Evolutionary conservation across 345 rosid genomes (phyloP).

Genomic region (Citropsis articulata): DNA sequence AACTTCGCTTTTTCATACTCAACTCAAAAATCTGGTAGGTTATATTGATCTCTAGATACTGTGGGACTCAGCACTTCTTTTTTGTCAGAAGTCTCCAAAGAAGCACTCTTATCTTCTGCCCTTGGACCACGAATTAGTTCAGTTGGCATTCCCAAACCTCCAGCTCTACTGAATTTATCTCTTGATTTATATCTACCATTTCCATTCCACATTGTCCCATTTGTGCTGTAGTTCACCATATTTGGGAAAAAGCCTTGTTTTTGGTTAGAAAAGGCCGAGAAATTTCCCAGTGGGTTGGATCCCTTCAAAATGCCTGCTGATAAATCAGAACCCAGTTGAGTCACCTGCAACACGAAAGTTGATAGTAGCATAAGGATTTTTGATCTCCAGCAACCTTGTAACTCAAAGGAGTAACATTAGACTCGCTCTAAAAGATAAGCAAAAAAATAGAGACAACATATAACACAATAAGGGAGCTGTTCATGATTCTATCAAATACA

Average conservation of each 20-base stretch:
- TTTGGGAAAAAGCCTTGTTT: slow-evolving; percentile 34
- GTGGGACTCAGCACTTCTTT: slow-evolving; percentile 35
- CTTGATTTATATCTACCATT: slow-evolving; percentile 33
- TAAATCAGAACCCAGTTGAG: slow-evolving; percentile 33
- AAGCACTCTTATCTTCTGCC: slow-evolving; percentile 32
- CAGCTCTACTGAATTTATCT: slow-evolving; percentile 30
- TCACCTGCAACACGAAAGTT: slow-evolving; percentile 27
- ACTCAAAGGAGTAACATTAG: neutral
- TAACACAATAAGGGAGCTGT: neutral
- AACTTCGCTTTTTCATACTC: slow-evolving; percentile 54
- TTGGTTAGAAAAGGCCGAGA: slow-evolving; percentile 31
- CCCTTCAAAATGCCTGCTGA: slow-evolving; percentile 39
- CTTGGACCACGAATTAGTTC: slow-evolving; percentile 77
- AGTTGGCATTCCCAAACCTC: slow-evolving; percentile 39
- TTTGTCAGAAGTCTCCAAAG: slow-evolving; percentile 37
- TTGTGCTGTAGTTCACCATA: slow-evolving; percentile 33
- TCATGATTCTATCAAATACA: neutral
- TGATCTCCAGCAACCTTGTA: neutral
- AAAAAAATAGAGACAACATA: neutral
- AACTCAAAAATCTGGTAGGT: slow-evolving; percentile 52
- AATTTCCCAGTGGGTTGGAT: slow-evolving; percentile 36
- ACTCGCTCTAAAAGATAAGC: neutral
- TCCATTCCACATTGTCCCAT: slow-evolving; percentile 45
- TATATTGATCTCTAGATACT: slow-evolving; percentile 42
- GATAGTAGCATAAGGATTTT: neutral